Evolutionary conservation across 805 yeast species (phyloP), one percentile per base, ranked within the genome.

Genomic region (Starmerella gropengiesseri): DNA sequence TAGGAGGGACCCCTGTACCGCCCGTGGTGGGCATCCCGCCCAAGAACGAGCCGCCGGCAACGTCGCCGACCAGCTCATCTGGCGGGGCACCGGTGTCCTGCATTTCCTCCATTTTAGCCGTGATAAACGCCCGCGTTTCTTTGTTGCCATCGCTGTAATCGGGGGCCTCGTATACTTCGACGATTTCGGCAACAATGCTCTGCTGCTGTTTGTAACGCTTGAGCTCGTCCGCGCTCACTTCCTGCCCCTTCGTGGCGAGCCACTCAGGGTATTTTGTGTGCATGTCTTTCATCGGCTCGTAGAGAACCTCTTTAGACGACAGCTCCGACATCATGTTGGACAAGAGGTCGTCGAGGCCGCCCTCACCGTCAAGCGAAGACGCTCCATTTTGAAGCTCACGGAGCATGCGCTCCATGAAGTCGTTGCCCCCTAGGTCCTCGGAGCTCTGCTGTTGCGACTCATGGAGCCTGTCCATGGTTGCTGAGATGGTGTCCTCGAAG

Each of bases 231-330:
- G 59, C 64, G 7, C 67, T 43, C 20, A 76, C 57, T 28, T 56
- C 58, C 18, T 21, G 33, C 40, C 66, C 65, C 49, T 81, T 70
- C 37, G 71, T 73, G 34, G 64, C 61, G 48, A 89, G 67, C 78
- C 83, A 89, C 21, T 60, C 70, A 2, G 85, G 82, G 58, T 77
- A 84, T 56, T 82, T 83, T 11, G 66, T 63, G 50, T 78, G 74
- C 58, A 87, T 69, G 47, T 85, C 94, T 55, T 78, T 81, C 63
- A 89, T 70, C 2, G 97, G 95, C 52, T 81, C 94, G 57, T 83
- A 87, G 29, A 89, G 68, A 17, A 87, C 81, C 44, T 79, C 87
- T 56, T 86, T 89, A 5, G 91, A 75, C 7, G 91, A 74, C 59
- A 89, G 70, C 57, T 86, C 89, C 48, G 76, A 78, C 54, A 89